These are phyloP conservation scores for Diaporthe nobilis DNA, from an alignment of 2,329 filamentous ascomycete species.

Conservation along the genomic window DNA sequence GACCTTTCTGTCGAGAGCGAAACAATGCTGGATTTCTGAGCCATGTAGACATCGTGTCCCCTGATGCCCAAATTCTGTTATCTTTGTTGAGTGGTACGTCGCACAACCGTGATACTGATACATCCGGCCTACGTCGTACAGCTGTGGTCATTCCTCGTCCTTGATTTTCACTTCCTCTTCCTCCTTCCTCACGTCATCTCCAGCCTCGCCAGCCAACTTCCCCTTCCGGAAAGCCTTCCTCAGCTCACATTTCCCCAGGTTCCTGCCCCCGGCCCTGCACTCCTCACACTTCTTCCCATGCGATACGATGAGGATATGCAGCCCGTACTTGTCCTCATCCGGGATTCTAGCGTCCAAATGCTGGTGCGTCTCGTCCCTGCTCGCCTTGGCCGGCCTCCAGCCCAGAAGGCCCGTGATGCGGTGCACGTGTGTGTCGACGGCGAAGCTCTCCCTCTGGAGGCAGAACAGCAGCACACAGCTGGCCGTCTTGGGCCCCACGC, in stretches of 20 bases:
- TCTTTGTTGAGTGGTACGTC: neutral
- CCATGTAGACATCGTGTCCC: no score
- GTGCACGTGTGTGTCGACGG: constrained; percentile 68
- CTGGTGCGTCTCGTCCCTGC: constrained; percentile 62
- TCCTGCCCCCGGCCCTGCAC: constrained; percentile 61
- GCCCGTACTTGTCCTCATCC: constrained; percentile 62
- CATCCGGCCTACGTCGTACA: neutral
- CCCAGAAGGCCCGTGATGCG: constrained; percentile 63
- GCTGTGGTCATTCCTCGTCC: constrained; percentile 10
- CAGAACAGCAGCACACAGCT: constrained; percentile 68
- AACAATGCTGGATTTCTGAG: no score
- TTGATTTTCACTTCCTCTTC: constrained; percentile 36
- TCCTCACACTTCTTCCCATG: constrained; percentile 62
- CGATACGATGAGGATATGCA: constrained; percentile 64
- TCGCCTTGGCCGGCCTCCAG: constrained; percentile 60
- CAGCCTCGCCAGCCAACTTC: constrained; percentile 45
- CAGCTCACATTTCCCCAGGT: constrained; percentile 56
- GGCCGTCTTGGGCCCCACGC: constrained; percentile 69
- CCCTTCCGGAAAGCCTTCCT: constrained; percentile 55
- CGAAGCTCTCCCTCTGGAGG: constrained; percentile 61
- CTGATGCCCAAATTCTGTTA: no score
- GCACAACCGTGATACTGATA: no score
- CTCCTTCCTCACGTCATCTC: constrained; percentile 33
- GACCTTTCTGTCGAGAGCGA: no score
- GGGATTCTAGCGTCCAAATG: constrained; percentile 65